These are phyloP conservation scores for Phytopythium chamaehyphon DNA, from an alignment of 352 stramenopile genomes.

Conservation along the genomic window DNA sequence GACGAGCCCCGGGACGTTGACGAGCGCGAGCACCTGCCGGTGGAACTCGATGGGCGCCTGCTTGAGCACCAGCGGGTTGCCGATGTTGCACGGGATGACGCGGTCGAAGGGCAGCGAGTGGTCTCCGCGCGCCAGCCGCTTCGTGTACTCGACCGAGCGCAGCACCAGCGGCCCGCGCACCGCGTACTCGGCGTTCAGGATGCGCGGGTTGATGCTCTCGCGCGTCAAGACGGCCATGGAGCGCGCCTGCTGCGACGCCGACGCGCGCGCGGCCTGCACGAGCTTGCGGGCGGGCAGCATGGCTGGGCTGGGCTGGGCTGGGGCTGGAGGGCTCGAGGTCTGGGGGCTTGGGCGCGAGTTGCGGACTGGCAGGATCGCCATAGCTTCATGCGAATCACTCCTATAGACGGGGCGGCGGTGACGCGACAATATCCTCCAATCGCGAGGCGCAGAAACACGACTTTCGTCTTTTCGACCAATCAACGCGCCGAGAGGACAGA, in stretches of 20 bases:
- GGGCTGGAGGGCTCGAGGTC: no score
- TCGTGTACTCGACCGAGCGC: constrained; percentile 60
- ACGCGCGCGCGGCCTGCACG: no score
- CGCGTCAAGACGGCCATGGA: constrained; percentile 44
- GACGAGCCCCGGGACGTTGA: constrained; percentile 87
- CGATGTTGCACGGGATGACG: constrained; percentile 98
- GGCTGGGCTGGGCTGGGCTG: not conserved
- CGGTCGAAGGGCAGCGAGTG: constrained; percentile 84
- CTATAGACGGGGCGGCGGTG: no score
- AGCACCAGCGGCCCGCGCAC: constrained; percentile 80
- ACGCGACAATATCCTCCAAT: no score
- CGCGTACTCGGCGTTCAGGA: constrained; percentile 75
- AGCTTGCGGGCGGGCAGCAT: not conserved
- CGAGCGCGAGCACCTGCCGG: constrained; percentile 89
- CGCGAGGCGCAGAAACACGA: no score
- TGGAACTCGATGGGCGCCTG: constrained; percentile 94
- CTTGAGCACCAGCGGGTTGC: constrained; percentile 95
- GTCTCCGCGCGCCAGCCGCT: constrained; percentile 47
- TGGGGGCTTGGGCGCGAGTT: no score
- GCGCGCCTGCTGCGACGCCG: no score
- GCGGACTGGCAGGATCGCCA: no score
- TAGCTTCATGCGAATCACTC: no score
- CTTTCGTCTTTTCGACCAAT: no score
- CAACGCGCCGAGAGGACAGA: no score
- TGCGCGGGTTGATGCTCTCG: constrained; percentile 72